Evolutionary conservation across 768 basidiomycete species (phyloP), one percentile per base, ranked within the genome.

Genomic region (Pilatotrama ljubarskyi): DNA sequence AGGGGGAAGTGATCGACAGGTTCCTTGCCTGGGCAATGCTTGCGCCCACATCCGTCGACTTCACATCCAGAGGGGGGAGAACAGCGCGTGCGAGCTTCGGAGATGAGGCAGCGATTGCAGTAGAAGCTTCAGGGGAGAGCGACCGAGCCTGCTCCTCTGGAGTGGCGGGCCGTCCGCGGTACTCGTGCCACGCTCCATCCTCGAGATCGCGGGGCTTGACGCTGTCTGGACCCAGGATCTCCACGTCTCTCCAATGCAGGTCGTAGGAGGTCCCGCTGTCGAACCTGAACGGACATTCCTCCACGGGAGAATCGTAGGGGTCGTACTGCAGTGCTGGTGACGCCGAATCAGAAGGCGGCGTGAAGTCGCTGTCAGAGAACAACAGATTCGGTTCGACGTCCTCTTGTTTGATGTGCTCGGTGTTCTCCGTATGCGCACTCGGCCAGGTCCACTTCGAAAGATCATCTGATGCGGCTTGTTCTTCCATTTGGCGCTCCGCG

Each of bases 201-300:
- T 80, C 78, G 35, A 80, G 73, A 61, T 80, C 79, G 51, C 75
- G 70, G 9, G 71, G 74, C 54, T 75, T 72, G 26, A 80, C 74
- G 57, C 73, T 79, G 54, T 80, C 79, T 1, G 80, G 79, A 10
- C 79, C 79, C 24, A 80, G 73, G 2, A 80, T 59, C 48, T 82
- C 80, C 6, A 73, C 78, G 50, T 80, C 78, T 41, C 75, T 72
- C 78, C 80, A 79, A 37, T 72, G 60, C 40, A 74, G 44, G 46
- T 74, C 70, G 42, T 51, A 64, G 11, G 42, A 32, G 3, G 42
- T 25, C 18, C 29, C 18, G 1, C 57, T 7, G 14, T 37, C 26
- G 32, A 36, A 51, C 15, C 20, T 46, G 49, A 37, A 47, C 8
- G 25, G 46, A n/a, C 56, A 51, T 24, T 57, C 61, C 20, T 62